Conservation (phyloP, 768 basidiomycete genomes). For the Pisolithus microcarpus region DNA sequence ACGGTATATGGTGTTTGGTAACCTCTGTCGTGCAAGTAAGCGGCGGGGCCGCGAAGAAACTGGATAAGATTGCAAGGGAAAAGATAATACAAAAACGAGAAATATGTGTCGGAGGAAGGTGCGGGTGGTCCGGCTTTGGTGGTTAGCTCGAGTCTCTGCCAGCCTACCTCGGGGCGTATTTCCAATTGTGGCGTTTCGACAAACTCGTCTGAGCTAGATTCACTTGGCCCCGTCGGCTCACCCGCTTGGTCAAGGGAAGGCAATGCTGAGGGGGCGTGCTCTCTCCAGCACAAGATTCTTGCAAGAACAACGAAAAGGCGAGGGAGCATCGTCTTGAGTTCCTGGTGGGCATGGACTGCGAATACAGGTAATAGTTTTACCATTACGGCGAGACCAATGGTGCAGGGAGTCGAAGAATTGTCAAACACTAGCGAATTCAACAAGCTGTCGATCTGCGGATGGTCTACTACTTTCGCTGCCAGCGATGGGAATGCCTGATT, state of each 20-base stretch:
- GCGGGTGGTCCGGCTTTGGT: constrained; percentile 47
- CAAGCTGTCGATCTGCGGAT: constrained; percentile 60
- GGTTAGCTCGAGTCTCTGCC: constrained; percentile 59
- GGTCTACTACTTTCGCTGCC: constrained; percentile 45
- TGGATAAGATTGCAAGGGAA: constrained; percentile 84
- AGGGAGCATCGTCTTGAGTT: constrained; percentile 56
- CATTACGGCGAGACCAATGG: constrained; percentile 54
- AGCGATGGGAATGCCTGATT: constrained; percentile 44
- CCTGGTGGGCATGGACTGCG: constrained; percentile 52
- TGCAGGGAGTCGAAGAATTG: constrained; percentile 64
- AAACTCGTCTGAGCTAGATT: constrained; percentile 17
- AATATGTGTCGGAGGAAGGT: constrained; percentile 60
- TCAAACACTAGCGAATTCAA: constrained; percentile 65
- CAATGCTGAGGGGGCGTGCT: constrained; percentile 34
- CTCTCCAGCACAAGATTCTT: constrained; percentile 70
- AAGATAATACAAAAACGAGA: constrained; percentile 79
- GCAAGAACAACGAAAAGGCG: constrained; percentile 61
- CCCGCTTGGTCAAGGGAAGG: constrained; percentile 31
- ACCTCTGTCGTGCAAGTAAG: constrained; percentile 49
- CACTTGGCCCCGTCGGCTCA: constrained; percentile 11
- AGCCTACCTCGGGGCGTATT: constrained; percentile 51
- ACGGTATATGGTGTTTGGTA: constrained; percentile 57
- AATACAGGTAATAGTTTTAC: constrained; percentile 70
- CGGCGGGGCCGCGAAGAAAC: constrained; percentile 65
- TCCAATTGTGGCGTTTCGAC: constrained; percentile 34